Base-by-base conservation (phyloP, 1,284 basidiomycete species). In the Leccinum griseonigrum region DNA sequence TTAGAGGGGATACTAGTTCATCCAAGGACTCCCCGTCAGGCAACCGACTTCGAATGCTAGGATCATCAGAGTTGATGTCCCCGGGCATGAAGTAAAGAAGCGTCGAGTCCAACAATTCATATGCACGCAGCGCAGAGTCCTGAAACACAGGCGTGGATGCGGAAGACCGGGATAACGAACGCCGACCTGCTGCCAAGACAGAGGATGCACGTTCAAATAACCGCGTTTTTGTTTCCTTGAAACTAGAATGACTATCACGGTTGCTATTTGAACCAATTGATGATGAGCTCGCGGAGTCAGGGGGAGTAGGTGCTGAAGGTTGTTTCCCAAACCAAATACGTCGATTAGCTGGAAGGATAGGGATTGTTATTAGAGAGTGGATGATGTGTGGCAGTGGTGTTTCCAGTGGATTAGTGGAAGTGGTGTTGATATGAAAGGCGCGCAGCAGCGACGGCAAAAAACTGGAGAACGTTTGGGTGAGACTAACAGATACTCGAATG, bases 1-100 rank as follows among this genome's bases (percentile, higher is more conserved):
- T 80, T 13, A 95, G 78, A 1, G 94, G 94, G 2, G 86, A 81
- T 28, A 95, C 76, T 0, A 88, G 71, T 59, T 96, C 93, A 68
- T 97, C 94, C 38, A 95, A 73, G 14, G 83, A 76, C 74, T 76
- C 65, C 85, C 87, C 59, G 68, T 73, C 69, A 75, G 81, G 66
- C 75, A 81, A 36, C 22, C 77, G 76, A 57, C 81, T 77, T 46
- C 85, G 82, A 29, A 92, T 83, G 55, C 77, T 78, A 7, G 75
- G 62, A 62, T 89, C 85, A 67, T 93, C 91, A 0, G 85, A 81
- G 57, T 90, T 85, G 11, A 81, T 70, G 28, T 77, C 74, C 2
- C 83, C 88, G 0, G 90, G 90, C 68, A 92, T 83, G 72, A 88
- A 90, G 69, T 88, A 79, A 14, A 76, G 73, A 32, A 92, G 79